Percentiles rank a stretch among this genome's conserved stretches.
These are phyloP conservation scores for Chytriomyces sp. DNA, from an alignment of 192 early-diverging fungal genomes.

Conservation along the genomic window DNA sequence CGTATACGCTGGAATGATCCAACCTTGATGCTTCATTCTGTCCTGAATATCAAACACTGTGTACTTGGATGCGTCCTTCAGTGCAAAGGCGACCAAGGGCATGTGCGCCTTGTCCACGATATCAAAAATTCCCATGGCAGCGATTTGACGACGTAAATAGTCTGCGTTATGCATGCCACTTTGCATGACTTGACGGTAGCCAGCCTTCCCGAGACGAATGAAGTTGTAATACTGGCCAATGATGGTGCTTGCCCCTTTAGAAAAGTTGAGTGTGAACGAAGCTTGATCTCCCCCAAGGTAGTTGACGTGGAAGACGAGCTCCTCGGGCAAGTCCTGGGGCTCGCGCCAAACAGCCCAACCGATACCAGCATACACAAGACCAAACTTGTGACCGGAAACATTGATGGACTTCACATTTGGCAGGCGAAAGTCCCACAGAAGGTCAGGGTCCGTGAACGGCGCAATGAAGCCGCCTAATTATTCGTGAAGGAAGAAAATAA, in stretches of 20 bases:
- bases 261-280: conserved; percentile 79
- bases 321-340: conserved; percentile 68
- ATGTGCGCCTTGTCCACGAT: conserved; percentile 65
- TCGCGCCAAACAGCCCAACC: conserved; percentile 82
- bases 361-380: conserved; percentile 79
- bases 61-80: conserved; percentile 45
- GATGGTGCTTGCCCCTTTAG: conserved; percentile 69
- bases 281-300: conserved; percentile 72
- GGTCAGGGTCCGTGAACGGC: conserved; percentile 75
- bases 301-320: conserved; percentile 73
- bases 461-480: conserved; percentile 91
- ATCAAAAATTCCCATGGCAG: conserved; percentile 61
- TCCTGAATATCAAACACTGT: conserved; percentile 14
- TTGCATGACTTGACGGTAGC: conserved; percentile 69
- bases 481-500: too few species aligned
- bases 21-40: conserved; percentile 6
- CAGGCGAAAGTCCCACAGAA: conserved; percentile 74
- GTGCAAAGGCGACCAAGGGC: conserved; percentile 67
- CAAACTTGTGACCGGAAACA: conserved; percentile 84
- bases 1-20: conserved; percentile 16
- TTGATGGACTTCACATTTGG: conserved; percentile 77
- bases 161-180: conserved; percentile 57
- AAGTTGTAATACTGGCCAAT: conserved; percentile 86
- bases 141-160: conserved; percentile 54
- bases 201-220: conserved; percentile 67